phyloP scores from a whole-genome alignment of 2,329 filamentous ascomycete species.

The Colletotrichum orchidophilum region DNA sequence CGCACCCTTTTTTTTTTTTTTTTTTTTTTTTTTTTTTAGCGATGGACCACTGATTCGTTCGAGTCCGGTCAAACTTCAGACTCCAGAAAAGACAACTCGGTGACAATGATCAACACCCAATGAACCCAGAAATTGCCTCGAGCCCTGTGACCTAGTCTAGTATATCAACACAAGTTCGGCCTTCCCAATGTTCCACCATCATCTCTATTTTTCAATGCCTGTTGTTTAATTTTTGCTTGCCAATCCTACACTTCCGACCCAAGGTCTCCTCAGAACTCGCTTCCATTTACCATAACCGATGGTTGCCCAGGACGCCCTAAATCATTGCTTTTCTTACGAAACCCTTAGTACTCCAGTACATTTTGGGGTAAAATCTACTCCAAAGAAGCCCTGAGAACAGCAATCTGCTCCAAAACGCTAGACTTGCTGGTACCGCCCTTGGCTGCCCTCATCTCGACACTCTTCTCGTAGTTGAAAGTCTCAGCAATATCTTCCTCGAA shows the following conservation, averaged over 20 bases:
- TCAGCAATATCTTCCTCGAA: constrained; percentile 77
- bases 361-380: not conserved
- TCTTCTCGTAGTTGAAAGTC: constrained; percentile 83
- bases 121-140: not conserved
- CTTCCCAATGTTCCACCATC: not conserved
- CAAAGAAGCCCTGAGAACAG: constrained; percentile 43
- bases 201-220: not conserved
- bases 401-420: constrained; percentile 71
- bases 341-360: not conserved
- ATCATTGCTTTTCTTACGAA: not conserved
- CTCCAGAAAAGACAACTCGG: not conserved
- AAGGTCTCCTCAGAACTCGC: not conserved
- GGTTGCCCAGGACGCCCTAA: not conserved
- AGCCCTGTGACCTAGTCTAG: not conserved
- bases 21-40: not conserved
- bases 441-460: constrained; percentile 81
- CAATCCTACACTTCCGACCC: not conserved
- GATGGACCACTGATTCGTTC: not conserved
- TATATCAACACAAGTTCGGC: not conserved
- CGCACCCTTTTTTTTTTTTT: constrained; percentile 1
- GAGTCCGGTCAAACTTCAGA: not conserved
- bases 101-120: not conserved
- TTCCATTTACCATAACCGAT: not conserved
- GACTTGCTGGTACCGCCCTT: constrained; percentile 82
- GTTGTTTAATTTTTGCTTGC: not conserved